These are phyloP conservation scores for Dendrobium chrysotoxum DNA, from an alignment of 106 monocot species.

Conservation along the genomic window DNA sequence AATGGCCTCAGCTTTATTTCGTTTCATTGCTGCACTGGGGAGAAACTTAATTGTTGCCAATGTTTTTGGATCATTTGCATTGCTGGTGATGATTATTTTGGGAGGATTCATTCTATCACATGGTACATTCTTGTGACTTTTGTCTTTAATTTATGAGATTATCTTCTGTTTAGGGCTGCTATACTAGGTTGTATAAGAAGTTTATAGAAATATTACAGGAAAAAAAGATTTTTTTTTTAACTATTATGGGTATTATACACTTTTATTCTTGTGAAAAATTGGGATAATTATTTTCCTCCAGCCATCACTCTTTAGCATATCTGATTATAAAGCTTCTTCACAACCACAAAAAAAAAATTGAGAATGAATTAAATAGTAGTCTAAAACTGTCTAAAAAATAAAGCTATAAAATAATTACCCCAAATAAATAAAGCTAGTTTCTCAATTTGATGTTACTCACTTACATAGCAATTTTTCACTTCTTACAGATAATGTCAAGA, in stretches of 20 bases:
- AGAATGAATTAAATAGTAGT: not conserved
- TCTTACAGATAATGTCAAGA: conserved; percentile 24
- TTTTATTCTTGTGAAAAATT: too few relatives aligned
- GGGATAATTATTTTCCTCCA: too few relatives aligned
- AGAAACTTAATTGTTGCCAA: conserved; percentile 33
- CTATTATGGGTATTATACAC: too few relatives aligned
- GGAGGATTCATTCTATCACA: conserved; percentile 37
- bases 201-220: too few relatives aligned
- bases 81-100: conserved; percentile 22
- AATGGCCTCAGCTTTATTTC: conserved; percentile 40
- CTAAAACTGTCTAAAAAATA: too few relatives aligned
- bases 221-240: too few relatives aligned
- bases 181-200: too few relatives aligned
- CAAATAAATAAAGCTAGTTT: too few relatives aligned
- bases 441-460: not conserved
- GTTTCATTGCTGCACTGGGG: conserved; percentile 23
- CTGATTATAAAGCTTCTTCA: too few relatives aligned
- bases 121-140: not conserved
- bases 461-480: not conserved
- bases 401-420: too few relatives aligned
- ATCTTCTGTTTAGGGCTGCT: too few relatives aligned
- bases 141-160: not conserved
- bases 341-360: not conserved
- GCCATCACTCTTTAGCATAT: too few relatives aligned
- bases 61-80: conserved; percentile 26